Conservation (phyloP, 495 filamentous ascomycete species). For the Hypoxylon lienhwacheense region DNA sequence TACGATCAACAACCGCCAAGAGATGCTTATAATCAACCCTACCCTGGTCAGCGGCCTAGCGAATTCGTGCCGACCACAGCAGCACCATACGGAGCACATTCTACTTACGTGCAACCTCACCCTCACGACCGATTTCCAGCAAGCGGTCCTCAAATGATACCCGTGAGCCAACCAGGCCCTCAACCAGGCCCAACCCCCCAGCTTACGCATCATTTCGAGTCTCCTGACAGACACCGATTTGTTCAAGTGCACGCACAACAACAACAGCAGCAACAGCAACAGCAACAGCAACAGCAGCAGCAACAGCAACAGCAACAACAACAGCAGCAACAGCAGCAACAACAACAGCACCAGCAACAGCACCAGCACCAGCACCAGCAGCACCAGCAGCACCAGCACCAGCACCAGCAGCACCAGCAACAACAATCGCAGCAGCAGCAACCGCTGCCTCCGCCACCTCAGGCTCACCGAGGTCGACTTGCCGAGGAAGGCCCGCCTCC, state of each 20-base stretch:
- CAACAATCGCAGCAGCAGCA: not conserved
- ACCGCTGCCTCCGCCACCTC: conserved; percentile 20
- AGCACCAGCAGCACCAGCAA: conserved; percentile 17
- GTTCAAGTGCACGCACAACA: conserved; percentile 44
- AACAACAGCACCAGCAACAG: not conserved
- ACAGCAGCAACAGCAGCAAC: conserved; percentile 33
- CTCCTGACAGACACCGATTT: conserved; percentile 52
- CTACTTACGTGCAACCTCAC: conserved; percentile 48
- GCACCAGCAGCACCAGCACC: conserved; percentile 43
- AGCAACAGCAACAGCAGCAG: not conserved
- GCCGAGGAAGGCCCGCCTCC: conserved; percentile 46
- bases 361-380: not conserved
- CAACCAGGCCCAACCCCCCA: conserved; percentile 40
- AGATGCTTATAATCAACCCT: conserved; percentile 46
- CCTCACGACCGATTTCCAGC: conserved; percentile 52
- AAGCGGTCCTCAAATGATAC: conserved; percentile 46
- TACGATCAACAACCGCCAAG: conserved; percentile 45
- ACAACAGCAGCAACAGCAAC: conserved; percentile 8
- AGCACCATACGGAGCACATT: conserved; percentile 50
- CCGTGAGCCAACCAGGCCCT: conserved; percentile 42
- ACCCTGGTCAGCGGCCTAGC: conserved; percentile 42
- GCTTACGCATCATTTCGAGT: conserved; percentile 50
- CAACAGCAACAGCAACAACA: too few species aligned
- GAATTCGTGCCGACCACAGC: conserved; percentile 48
- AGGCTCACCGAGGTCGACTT: conserved; percentile 29